phyloP scores from a whole-genome alignment of 768 basidiomycete genomes.

The Xanthoconium stramineum region DNA sequence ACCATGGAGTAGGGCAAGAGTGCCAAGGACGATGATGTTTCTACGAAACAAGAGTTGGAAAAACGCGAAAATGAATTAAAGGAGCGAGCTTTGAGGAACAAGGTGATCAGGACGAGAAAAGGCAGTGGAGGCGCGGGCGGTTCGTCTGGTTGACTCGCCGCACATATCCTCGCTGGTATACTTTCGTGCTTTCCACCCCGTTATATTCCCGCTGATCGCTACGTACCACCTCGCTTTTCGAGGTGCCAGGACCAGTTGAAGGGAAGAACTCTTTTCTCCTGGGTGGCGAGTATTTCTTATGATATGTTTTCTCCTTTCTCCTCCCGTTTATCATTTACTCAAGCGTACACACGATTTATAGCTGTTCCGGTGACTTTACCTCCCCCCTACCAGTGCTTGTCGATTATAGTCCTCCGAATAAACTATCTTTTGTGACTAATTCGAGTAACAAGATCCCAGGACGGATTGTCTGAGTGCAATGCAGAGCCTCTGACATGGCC shows the following conservation, averaged over 20 bases:
- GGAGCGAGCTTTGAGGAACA: slow-evolving; percentile 78
- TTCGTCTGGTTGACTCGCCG: slow-evolving; percentile 19
- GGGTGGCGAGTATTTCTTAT: slow-evolving; percentile 16
- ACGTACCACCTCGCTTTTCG: slow-evolving; percentile 15
- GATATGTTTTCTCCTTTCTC: slow-evolving; percentile 16
- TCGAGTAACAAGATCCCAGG: background rate
- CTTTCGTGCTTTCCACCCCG: slow-evolving; percentile 12
- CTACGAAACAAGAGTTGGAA: slow-evolving; percentile 48
- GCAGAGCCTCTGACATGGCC: too few species aligned
- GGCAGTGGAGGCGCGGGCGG: slow-evolving; percentile 28
- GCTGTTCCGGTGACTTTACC: slow-evolving; percentile 14
- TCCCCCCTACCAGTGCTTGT: slow-evolving; percentile 15
- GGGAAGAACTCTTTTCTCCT: slow-evolving; percentile 17
- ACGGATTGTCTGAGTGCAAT: background rate
- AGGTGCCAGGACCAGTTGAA: slow-evolving; percentile 26
- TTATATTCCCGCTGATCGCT: slow-evolving; percentile 22
- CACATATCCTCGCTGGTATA: slow-evolving; percentile 18
- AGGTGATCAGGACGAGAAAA: slow-evolving; percentile 73
- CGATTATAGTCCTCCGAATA: slow-evolving; percentile 21
- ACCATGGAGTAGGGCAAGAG: slow-evolving; percentile 21
- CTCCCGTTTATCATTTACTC: slow-evolving; percentile 14
- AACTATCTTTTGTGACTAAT: slow-evolving; percentile 13
- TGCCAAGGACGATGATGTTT: slow-evolving; percentile 1
- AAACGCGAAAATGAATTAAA: slow-evolving; percentile 77
- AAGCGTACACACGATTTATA: slow-evolving; percentile 21